A percentile compares a stretch with the other conserved stretches of the same genome.
Evolutionary conservation across 352 stramenopile species (phyloP).

Genomic region (Globisporangium canariense): DNA sequence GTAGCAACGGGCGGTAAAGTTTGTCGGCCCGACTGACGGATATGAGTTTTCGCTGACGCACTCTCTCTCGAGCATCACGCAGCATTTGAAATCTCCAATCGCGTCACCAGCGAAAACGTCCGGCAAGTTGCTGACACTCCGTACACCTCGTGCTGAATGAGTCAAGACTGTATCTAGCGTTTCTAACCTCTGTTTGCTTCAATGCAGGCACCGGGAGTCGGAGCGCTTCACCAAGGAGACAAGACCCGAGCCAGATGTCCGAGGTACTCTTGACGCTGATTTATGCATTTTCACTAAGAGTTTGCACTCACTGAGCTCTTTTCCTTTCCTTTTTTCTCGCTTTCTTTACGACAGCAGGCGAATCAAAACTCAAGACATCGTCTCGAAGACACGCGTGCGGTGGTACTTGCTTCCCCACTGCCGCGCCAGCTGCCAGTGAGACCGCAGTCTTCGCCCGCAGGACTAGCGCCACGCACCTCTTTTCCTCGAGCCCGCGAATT

Average conservation of each 20-base stretch:
- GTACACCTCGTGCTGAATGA: background rate
- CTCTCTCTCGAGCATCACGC: constrained; percentile 21
- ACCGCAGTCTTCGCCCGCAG: constrained; percentile 51
- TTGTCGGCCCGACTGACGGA: constrained; percentile 25
- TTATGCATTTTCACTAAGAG: background rate
- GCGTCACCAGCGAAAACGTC: constrained; percentile 2
- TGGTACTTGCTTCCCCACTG: background rate
- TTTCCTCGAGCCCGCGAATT: constrained; percentile 16
- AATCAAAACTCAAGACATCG: background rate
- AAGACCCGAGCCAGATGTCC: background rate
- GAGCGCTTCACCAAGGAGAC: constrained; percentile 12
- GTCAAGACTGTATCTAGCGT: background rate
- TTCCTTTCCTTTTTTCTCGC: no score
- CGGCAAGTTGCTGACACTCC: constrained; percentile 3
- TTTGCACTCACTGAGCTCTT: background rate
- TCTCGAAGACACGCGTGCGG: background rate
- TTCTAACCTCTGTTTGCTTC: background rate
- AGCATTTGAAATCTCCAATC: constrained; percentile 10
- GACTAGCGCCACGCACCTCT: constrained; percentile 18
- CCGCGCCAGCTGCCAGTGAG: constrained; percentile 22
- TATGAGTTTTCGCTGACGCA: constrained; percentile 41
- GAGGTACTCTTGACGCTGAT: background rate
- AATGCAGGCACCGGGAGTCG: constrained; percentile 5
- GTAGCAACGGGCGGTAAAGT: constrained; percentile 45
- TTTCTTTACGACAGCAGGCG: background rate